Conservation (phyloP, 331 rosid genomes). For the Malus hybrid region DNA sequence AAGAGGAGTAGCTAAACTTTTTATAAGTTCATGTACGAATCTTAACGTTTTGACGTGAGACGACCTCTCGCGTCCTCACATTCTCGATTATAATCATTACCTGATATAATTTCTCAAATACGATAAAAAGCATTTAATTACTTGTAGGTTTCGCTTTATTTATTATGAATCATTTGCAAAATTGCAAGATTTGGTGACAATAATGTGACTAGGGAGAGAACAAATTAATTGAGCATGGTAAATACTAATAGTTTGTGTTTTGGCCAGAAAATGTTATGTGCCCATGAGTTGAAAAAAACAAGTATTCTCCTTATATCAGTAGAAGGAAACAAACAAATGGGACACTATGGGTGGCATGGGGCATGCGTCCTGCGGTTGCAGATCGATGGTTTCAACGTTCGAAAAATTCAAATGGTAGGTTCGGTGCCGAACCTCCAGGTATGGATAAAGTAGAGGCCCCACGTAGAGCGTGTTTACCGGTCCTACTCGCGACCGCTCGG, state of each 20-base stretch:
- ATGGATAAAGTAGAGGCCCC: slow-evolving; percentile 36
- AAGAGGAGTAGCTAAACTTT: too few species aligned
- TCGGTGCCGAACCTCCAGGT: slow-evolving; percentile 37
- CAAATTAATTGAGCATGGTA: too few species aligned
- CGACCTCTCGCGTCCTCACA: too few species aligned
- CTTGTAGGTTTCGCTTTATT: too few species aligned
- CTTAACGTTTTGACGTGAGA: too few species aligned
- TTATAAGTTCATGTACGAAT: too few species aligned
- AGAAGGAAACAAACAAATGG: neutral
- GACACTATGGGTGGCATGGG: neutral
- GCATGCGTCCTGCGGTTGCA: neutral
- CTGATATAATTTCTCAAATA: too few species aligned
- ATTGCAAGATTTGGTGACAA: too few species aligned
- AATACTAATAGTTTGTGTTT: neutral
- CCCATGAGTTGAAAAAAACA: neutral
- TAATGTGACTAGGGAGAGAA: too few species aligned
- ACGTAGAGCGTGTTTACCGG: slow-evolving; percentile 32
- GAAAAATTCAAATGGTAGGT: slow-evolving; percentile 47
- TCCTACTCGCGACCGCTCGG: slow-evolving; percentile 29
- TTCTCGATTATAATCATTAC: too few species aligned
- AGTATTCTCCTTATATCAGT: neutral
- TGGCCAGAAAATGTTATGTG: neutral
- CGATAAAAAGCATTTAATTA: too few species aligned
- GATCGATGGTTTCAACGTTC: slow-evolving; percentile 38
- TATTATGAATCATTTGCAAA: too few species aligned